phyloP scores from a whole-genome alignment of 2,329 filamentous ascomycete species.

The Paecilomyces sp. region DNA sequence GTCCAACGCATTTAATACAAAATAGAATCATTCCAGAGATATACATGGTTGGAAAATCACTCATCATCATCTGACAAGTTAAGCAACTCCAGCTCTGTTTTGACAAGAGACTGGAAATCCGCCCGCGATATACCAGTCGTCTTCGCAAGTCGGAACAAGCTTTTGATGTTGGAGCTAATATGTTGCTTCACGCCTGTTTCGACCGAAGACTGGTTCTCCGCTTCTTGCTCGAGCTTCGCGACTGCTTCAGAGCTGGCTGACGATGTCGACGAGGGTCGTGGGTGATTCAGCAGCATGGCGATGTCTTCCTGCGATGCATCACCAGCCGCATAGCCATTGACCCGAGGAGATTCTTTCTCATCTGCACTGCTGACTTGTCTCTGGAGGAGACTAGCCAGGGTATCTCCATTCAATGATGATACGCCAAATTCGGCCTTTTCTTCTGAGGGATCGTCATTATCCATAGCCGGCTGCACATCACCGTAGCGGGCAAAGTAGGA shows the following conservation, averaged over 20 bases:
- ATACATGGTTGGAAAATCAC: neutral
- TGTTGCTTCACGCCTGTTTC: slow-evolving; percentile 58
- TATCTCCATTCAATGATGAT: slow-evolving; percentile 49
- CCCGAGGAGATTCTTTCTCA: slow-evolving; percentile 12
- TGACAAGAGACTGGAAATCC: slow-evolving; percentile 55
- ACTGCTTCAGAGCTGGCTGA: slow-evolving; percentile 42
- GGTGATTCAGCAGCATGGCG: slow-evolving; percentile 30
- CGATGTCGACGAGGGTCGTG: slow-evolving; percentile 36
- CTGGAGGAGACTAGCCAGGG: slow-evolving; percentile 35
- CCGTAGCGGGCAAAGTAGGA: slow-evolving; percentile 57
- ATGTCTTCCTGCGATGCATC: slow-evolving; percentile 15
- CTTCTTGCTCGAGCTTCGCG: slow-evolving; percentile 48
- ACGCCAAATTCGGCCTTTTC: slow-evolving; percentile 40
- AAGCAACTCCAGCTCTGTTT: slow-evolving; percentile 52
- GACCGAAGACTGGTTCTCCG: slow-evolving; percentile 45
- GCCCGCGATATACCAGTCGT: slow-evolving; percentile 50
- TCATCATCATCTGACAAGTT: slow-evolving; percentile 47
- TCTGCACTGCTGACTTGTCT: slow-evolving; percentile 26
- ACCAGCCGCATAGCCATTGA: slow-evolving; percentile 14
- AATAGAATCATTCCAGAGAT: neutral
- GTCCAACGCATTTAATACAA: neutral
- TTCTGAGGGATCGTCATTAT: slow-evolving; percentile 55
- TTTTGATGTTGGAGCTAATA: slow-evolving; percentile 57
- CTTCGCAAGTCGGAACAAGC: slow-evolving; percentile 53
- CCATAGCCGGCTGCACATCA: slow-evolving; percentile 58